phyloP scores from a whole-genome alignment of 495 filamentous ascomycete species.

The Lasiosphaeris hirsuta region DNA sequence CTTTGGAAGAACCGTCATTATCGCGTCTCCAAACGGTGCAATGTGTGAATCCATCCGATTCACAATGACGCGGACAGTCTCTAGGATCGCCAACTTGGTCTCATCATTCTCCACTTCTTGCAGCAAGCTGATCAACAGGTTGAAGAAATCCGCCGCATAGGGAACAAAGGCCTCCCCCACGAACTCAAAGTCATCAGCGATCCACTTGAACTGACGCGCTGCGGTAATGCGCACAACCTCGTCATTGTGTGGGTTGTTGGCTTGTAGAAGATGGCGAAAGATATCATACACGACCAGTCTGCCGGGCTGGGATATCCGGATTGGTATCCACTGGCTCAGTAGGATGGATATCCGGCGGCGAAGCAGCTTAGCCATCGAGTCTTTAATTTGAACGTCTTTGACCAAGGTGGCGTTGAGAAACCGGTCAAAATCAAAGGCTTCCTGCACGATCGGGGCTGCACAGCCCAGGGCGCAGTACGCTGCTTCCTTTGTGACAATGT shows the following conservation, averaged over 20 bases:
- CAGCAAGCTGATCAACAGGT: constrained; percentile 67
- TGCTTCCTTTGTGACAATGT: constrained; percentile 84
- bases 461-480: constrained; percentile 90
- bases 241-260: constrained; percentile 76
- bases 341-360: constrained; percentile 83
- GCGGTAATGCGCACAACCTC: constrained; percentile 89
- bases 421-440: constrained; percentile 70
- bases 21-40: constrained; percentile 69
- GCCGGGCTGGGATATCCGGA: constrained; percentile 63
- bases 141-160: constrained; percentile 66
- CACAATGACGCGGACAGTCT: constrained; percentile 77
- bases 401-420: constrained; percentile 73
- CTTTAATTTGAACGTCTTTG: constrained; percentile 71
- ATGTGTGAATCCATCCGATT: constrained; percentile 73
- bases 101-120: constrained; percentile 79
- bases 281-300: constrained; percentile 79
- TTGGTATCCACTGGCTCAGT: constrained; percentile 81
- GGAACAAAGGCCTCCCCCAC: constrained; percentile 64
- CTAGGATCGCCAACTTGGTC: constrained; percentile 80
- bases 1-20: constrained; percentile 74
- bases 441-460: constrained; percentile 68
- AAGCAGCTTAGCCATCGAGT: constrained; percentile 79
- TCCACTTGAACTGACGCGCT: constrained; percentile 72
- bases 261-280: constrained; percentile 81
- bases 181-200: constrained; percentile 85